Base-by-base conservation (phyloP, 306 rosid genomes). In the Mucuna pruriens region DNA sequence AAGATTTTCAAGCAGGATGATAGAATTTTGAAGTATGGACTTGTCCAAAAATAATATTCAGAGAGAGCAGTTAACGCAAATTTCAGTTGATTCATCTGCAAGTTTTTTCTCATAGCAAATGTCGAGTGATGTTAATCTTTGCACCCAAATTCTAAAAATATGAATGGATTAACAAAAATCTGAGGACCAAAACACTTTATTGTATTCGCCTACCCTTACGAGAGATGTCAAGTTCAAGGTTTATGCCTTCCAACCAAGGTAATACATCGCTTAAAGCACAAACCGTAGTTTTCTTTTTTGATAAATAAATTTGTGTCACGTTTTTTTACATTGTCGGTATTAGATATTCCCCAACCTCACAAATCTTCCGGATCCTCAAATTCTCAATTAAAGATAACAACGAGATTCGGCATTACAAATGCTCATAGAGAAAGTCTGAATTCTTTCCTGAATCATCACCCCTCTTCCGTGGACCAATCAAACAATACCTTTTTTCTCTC, bases 401-500 rank as follows among this genome's bases (percentile, higher is more conserved):
- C 34, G 25, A 63, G 15, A n/a, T 34, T 63, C 42, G 11, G 68
- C 48, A 79, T 44, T 49, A 60, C 10, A 44, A 45, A 70, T 22
- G 38, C 73, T 44, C 84, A 44, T 36, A 26, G 22, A 75, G 39
- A 68, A 69, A 17, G 23, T 64, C 26, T 8, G 58, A 23, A 54
- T 84, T 72, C 81, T 61, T 78, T 46, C 60, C 42, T 70, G 45
- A 51, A 48, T 74, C 61, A 64, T 44, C 71, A 52, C 74, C 40
- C 72, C 75, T 23, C 54, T 79, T 20, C 34, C 49, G 4, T 69
- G 55, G 66, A 80, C 71, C 45, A 69, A 85, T 83, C 45, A 83
- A 82, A 79, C 61, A 26, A 72, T 42, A 20, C 48, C 75, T 11
- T 63, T 45, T 82, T 55, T 26, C 17, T 60, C 61, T 26, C 17